Base-by-base conservation (phyloP, 305 asterid genomes). In the Caryopteris hybrid region DNA sequence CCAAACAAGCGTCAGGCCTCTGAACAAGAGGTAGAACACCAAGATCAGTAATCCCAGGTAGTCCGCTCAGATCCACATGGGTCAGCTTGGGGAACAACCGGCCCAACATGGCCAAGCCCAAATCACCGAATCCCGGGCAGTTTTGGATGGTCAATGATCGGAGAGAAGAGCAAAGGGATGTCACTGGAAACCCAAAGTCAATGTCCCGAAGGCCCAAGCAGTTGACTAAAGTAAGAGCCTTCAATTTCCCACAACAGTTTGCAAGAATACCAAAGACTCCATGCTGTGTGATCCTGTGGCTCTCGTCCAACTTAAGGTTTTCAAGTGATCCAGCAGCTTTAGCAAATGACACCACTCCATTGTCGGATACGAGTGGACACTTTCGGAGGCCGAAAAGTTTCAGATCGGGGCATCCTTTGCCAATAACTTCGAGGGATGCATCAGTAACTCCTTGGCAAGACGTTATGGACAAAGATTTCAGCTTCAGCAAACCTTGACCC, bases 391-490 rank as follows among this genome's bases (percentile, higher is more conserved):
- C 48, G 6, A 89, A 73, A 45, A 72, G 69, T 80, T 82, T 86
- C 75, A 94, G 48, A 52, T 77, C 84, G 0, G 98, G 95, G 71
- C 93, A 86, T 61, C 96, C 98, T 56, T 81, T 74, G 46, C 75
- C 89, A 9, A 91, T 58, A 70, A 90, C 85, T 61, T 80, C 93
- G 68, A 91, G 79, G 13, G 84, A 95, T 21, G 71, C 2, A 73
- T 94, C 98, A 20, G 96, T 76, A 52, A 88, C 79, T 52, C 97
- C 96, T 27, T 48, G 80, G 83, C 99, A 94, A 66, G 96, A 86
- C 48, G 83, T 72, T 27, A 91, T 53, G 5, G 78, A 59, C 23
- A 94, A 74, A 21, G 88, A 78, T 80, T 82, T 88, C 82, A 94
- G 83, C 78, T 91, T 84, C 51, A 70, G 81, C 75, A 94, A 66